Base-by-base conservation (phyloP, 495 filamentous ascomycete species). In the Parathielavia hyrcaniae region DNA sequence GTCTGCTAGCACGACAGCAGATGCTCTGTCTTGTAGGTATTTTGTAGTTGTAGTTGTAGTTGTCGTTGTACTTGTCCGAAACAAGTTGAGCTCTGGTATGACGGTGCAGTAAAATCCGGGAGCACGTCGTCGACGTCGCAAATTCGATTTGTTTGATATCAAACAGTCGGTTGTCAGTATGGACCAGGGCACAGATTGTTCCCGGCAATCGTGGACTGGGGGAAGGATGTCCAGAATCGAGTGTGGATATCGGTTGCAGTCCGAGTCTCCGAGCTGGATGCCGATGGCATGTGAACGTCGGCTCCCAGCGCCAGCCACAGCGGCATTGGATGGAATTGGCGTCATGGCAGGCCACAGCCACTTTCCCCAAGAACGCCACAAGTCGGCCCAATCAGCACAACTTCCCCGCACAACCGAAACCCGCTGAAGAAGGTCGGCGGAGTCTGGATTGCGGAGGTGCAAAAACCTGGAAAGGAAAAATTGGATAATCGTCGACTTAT, bases 241-340 rank as follows among this genome's bases (percentile, higher is more conserved):
- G 34, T 50, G 32, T 34, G 35, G 41, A 14, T 30, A 30, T 30
- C 14, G 16, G 26, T 17, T 39, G 41, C 35, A 1, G 35, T 43
- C 55, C 36, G 55, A 50, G 30, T 20, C 26, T 30, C 26, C 26
- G 26, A 30, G 26, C 26, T 30, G 26, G 6, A 30, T 30, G 39
- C 40, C n/a, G 41, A 50, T 63, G 52, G 50, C 60, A 62, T 62
- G 60, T 62, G 60, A 62, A 62, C 20, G 55, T 55, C n/a, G n/a
- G n/a, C n/a, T n/a, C 55, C 60, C 56, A 55, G 26, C 26, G 26
- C 26, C 51, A 63, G 61, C 61, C 61, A 63, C 61, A 63, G 50
- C n/a, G 17, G 22, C 14, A 46, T 45, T 22, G 35, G 41, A 58
- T 54, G 60, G 58, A 55, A 62, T 56, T 46, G n/a, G n/a, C n/a